Evolutionary conservation across 805 yeast species (phyloP), one percentile per base, ranked within the genome.

Genomic region (Wickerhamomyces tratensis): DNA sequence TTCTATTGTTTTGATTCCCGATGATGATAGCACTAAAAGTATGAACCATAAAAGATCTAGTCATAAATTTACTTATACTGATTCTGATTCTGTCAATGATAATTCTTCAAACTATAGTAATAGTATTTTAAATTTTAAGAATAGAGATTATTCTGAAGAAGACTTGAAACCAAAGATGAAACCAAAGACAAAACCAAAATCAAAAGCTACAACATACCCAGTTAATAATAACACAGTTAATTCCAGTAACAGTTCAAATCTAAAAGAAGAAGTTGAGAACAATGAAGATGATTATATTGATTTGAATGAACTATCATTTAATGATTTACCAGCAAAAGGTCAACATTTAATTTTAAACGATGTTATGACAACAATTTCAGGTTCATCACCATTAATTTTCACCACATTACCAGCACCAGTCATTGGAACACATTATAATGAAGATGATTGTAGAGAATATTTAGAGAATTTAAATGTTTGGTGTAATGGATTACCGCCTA

Each of bases 321-420:
- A 87, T 57, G 93, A 86, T 47, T 62, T 91, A n/a, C 95, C 97
- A 0, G 93, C 95, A 8, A 77, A 78, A 50, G 93, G 94, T 0
- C 98, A 91, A 59, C 95, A 89, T 57, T 59, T 91, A 41, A 82
- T 93, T 40, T 65, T 93, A 50, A 91, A 91, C 59, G 95, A 87
- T 50, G 66, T 91, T 46, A 89, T 91, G 96, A 64, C 64, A 38
- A 66, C 66, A 25, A 61, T 75, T 26, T 86, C 96, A 0, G 62
- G 66, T 6, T 64, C 67, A 25, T 77, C 95, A 0, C 86, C 79
- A 2, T 77, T 93, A 8, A 76, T 91, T 4, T 86, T 91, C 56
- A 80, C 96, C 0, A 93, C 98, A 0, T 65, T 91, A 33, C 98
- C 98, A 0, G 80, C 93, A 0, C 98, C 98, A 0, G 69, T 79